Evolutionary conservation across 805 yeast genomes (phyloP).

Genomic region (Ogataea paraovalis): DNA sequence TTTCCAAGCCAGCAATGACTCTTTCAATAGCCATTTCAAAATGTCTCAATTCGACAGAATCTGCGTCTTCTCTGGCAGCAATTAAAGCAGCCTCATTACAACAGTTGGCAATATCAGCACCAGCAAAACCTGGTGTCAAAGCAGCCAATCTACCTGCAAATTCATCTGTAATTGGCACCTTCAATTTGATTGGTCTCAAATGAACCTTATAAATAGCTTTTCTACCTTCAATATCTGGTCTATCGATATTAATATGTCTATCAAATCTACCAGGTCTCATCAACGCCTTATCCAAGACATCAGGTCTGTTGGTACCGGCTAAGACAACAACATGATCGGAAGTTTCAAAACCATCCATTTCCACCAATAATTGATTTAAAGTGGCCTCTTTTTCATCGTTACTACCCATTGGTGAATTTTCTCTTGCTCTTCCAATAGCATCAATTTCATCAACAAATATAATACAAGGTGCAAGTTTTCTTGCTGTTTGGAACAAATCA

Average conservation of each 20-base stretch:
- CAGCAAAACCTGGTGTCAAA: conserved; percentile 95
- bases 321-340: conserved; percentile 92
- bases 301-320: conserved; percentile 97
- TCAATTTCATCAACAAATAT: conserved; percentile 98
- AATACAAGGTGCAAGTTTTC: conserved; percentile 92
- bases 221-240: conserved; percentile 93
- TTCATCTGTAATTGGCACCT: conserved; percentile 42
- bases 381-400: conserved; percentile 98
- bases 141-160: conserved; percentile 90
- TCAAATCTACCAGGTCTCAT: conserved; percentile 98
- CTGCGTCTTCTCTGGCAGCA: conserved; percentile 81
- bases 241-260: conserved; percentile 85
- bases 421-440: conserved; percentile 93
- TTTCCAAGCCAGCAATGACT: conserved; percentile 93
- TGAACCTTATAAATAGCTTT: conserved; percentile 90
- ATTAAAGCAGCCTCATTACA: conserved; percentile 97
- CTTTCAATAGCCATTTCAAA: conserved; percentile 97
- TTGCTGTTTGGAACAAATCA: conserved; percentile 86
- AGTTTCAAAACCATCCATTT: conserved; percentile 95
- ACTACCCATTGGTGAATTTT: conserved; percentile 66
- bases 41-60: conserved; percentile 68
- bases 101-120: conserved; percentile 97
- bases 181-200: conserved; percentile 64
- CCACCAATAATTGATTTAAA: conserved; percentile 90
- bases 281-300: conserved; percentile 86